Evolutionary conservation across 768 basidiomycete genomes (phyloP).

Genomic region (Boletus rex-veris): DNA sequence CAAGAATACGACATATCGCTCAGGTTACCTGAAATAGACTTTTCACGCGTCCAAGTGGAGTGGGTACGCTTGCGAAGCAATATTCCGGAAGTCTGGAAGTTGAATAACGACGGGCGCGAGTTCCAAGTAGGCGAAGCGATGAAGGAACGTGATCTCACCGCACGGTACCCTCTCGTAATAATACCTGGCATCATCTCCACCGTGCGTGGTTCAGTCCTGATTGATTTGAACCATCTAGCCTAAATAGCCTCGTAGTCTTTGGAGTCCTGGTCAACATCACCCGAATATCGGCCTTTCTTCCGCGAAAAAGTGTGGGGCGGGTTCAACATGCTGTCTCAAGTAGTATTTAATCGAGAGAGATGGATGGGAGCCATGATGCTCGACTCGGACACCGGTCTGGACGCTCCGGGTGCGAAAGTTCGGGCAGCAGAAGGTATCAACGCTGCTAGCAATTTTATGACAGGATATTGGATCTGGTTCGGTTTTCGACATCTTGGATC

Average conservation of each 20-base stretch:
- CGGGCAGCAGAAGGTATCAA: conserved; percentile 91
- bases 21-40: conserved; percentile 59
- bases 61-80: conserved; percentile 64
- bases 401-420: conserved; percentile 81
- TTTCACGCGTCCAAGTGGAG: conserved; percentile 66
- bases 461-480: conserved; percentile 94
- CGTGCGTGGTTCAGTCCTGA: conserved; percentile 38
- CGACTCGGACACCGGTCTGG: conserved; percentile 88
- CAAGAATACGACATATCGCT: conserved; percentile 69
- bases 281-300: conserved; percentile 85
- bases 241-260: conserved; percentile 49
- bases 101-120: conserved; percentile 76
- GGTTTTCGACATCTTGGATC: conserved; percentile 1
- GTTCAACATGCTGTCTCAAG: conserved; percentile 79
- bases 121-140: conserved; percentile 73
- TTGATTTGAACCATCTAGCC: background rate
- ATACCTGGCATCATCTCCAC: conserved; percentile 90
- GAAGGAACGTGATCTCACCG: conserved; percentile 59
- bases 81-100: conserved; percentile 80
- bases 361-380: conserved; percentile 92
- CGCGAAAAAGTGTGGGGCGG: conserved; percentile 84
- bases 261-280: conserved; percentile 91
- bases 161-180: conserved; percentile 77
- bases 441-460: conserved; percentile 81
- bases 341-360: conserved; percentile 76